phyloP scores from a whole-genome alignment of 2,329 filamentous ascomycete genomes.

The Endoconidiophora polonica region DNA sequence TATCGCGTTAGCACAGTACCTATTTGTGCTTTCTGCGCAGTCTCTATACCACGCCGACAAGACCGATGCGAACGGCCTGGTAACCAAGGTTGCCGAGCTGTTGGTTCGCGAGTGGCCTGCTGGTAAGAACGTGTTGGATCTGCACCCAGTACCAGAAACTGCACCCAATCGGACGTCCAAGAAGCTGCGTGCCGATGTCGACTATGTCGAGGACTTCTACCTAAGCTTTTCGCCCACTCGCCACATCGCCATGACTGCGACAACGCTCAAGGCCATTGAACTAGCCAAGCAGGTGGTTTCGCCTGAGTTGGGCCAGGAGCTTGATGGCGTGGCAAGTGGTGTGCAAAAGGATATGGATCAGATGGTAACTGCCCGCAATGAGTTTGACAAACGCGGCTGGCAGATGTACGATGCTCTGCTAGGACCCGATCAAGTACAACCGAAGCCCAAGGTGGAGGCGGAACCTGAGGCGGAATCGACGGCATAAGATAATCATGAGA shows the following conservation, averaged over 20 bases:
- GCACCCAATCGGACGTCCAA: background rate
- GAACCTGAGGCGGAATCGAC: background rate
- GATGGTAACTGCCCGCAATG: slow-evolving; percentile 15
- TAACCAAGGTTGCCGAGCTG: slow-evolving; percentile 22
- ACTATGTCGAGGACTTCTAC: slow-evolving; percentile 20
- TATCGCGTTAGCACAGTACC: slow-evolving; percentile 24
- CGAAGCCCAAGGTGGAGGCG: background rate
- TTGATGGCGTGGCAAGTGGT: slow-evolving; percentile 25
- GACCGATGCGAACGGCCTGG: slow-evolving; percentile 20
- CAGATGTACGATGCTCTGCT: slow-evolving; percentile 11
- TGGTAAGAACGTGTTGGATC: slow-evolving; percentile 20
- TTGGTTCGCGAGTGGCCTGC: slow-evolving; percentile 27
- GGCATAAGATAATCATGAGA: background rate
- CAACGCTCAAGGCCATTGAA: slow-evolving; percentile 28
- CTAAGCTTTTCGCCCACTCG: slow-evolving; percentile 22
- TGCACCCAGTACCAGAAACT: slow-evolving; percentile 19
- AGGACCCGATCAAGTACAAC: slow-evolving; percentile 6
- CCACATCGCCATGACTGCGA: slow-evolving; percentile 19
- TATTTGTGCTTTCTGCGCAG: slow-evolving; percentile 28
- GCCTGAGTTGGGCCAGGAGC: slow-evolving; percentile 21
- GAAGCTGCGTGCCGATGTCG: slow-evolving; percentile 16
- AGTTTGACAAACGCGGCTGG: slow-evolving; percentile 12
- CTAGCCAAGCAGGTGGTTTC: slow-evolving; percentile 27
- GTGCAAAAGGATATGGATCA: slow-evolving; percentile 24
- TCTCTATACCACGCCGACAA: slow-evolving; percentile 20